Evolutionary conservation across 1,284 basidiomycete species (phyloP).

Genomic region (Kwoniella shivajii): DNA sequence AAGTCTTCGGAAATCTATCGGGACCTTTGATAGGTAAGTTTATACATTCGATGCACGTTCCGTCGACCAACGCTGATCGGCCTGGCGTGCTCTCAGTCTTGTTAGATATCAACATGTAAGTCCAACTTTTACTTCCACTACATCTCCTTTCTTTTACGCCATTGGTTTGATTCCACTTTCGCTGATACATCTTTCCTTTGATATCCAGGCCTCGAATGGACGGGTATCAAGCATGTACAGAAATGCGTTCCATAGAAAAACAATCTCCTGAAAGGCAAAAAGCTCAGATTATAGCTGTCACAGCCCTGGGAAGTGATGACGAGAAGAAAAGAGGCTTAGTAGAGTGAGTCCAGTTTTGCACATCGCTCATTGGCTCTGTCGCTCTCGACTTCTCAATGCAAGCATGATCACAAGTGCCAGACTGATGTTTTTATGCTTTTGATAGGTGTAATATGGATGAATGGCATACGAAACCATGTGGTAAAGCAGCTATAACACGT

Average conservation of each 20-base stretch:
- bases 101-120: constrained; percentile 52
- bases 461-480: constrained; percentile 48
- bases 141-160: not conserved
- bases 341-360: constrained; percentile 32
- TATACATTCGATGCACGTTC: too few species aligned
- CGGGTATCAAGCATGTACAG: constrained; percentile 43
- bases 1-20: constrained; percentile 33
- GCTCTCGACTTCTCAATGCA: too few species aligned
- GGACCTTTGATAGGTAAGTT: constrained; percentile 9
- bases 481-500: constrained; percentile 36
- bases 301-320: constrained; percentile 44
- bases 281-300: constrained; percentile 49
- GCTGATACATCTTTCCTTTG: not conserved
- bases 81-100: constrained; percentile 37
- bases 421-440: not conserved
- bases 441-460: constrained; percentile 37
- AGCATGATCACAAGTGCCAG: too few species aligned
- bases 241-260: constrained; percentile 42
- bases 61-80: not conserved
- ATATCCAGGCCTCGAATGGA: constrained; percentile 43
- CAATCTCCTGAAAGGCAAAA: not conserved
- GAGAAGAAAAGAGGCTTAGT: constrained; percentile 42
- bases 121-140: not conserved
- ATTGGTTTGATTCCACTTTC: too few species aligned
- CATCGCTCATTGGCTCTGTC: too few species aligned